Conservation (phyloP, 306 rosid species). For the Lablab purpureus region DNA sequence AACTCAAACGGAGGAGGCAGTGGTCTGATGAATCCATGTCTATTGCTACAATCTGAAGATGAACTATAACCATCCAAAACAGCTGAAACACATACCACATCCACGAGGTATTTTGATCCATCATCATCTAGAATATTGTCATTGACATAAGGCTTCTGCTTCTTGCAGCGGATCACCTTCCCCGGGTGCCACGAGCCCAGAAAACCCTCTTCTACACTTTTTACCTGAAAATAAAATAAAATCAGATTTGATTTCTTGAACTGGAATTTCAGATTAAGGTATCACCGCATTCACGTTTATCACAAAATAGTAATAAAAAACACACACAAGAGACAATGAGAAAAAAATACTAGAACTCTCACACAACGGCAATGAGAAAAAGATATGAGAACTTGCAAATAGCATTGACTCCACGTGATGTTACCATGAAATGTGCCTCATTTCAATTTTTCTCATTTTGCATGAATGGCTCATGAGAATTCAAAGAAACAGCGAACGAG, state of each 20-base stretch:
- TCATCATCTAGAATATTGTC: conserved; percentile 60
- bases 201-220: conserved; percentile 82
- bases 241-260: not conserved
- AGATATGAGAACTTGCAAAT: not conserved
- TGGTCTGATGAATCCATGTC: conserved; percentile 75
- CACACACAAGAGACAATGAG: not conserved
- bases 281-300: conserved; percentile 3
- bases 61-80: conserved; percentile 56
- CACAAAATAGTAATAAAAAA: not conserved
- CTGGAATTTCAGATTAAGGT: conserved; percentile 27
- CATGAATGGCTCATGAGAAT: conserved; percentile 32
- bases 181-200: conserved; percentile 91
- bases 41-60: conserved; percentile 17
- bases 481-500: not conserved
- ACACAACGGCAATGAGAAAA: not conserved
- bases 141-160: conserved; percentile 60
- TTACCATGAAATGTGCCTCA: conserved; percentile 1
- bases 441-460: conserved; percentile 33
- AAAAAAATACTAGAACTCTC: not conserved
- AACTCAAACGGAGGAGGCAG: conserved; percentile 54
- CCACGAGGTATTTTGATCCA: conserved; percentile 52
- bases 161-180: conserved; percentile 53
- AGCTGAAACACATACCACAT: conserved; percentile 59
- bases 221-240: conserved; percentile 59
- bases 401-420: conserved; percentile 22